Evolutionary conservation across 306 rosid genomes (phyloP).

Genomic region (Mimosa pudica): DNA sequence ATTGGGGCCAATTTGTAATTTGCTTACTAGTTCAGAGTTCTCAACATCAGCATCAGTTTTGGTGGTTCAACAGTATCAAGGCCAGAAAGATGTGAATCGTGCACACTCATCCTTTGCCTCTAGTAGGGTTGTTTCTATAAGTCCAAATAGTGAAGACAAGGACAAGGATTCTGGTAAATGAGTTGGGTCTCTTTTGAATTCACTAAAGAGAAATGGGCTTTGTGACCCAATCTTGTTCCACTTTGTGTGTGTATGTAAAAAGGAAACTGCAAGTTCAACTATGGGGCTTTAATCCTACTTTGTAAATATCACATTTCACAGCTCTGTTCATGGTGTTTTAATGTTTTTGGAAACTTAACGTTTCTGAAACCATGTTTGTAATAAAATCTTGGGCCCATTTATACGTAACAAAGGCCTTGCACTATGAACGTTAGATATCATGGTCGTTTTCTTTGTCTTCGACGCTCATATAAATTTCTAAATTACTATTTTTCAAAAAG

Average conservation of each 20-base stretch:
- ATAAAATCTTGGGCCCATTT: too few relatives aligned
- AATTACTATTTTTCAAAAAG: too few relatives aligned
- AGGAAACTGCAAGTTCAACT: neutral
- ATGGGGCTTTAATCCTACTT: neutral
- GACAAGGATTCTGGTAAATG: neutral
- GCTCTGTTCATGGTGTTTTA: neutral
- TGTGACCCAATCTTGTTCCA: neutral
- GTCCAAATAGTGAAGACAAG: neutral
- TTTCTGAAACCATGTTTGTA: neutral
- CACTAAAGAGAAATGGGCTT: neutral
- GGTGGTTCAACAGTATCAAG: constrained; percentile 57
- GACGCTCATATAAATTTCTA: too few relatives aligned
- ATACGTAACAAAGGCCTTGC: too few relatives aligned
- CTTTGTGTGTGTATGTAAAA: neutral
- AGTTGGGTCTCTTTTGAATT: neutral
- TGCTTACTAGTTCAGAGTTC: constrained; percentile 48
- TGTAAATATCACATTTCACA: neutral
- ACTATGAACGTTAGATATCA: too few relatives aligned
- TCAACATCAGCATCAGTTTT: constrained; percentile 54
- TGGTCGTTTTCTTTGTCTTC: too few relatives aligned
- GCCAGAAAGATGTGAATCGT: neutral
- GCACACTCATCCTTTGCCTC: constrained; percentile 12
- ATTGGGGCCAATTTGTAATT: constrained; percentile 58
- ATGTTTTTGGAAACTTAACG: neutral
- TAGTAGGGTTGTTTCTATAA: constrained; percentile 18